These are phyloP conservation scores for Candida sakaeoensis DNA, from an alignment of 805 yeast genomes.

Conservation along the genomic window DNA sequence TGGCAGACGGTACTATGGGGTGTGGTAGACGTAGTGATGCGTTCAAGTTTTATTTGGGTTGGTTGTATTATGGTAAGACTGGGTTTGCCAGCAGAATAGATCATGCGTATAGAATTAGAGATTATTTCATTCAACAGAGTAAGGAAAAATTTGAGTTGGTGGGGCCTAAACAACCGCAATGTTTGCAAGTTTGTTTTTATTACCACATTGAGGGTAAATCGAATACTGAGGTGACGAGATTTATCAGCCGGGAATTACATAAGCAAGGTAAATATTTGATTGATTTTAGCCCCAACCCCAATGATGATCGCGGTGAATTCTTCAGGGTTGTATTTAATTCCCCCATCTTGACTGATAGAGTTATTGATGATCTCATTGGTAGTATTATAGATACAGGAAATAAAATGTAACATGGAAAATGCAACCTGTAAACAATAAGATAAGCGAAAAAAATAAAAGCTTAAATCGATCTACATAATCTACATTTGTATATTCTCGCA, in stretches of 20 bases:
- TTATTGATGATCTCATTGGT: constrained; percentile 34
- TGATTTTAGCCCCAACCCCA: constrained; percentile 72
- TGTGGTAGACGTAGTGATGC: constrained; percentile 87
- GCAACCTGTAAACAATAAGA: background rate
- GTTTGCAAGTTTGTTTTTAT: constrained; percentile 81
- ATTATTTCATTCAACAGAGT: constrained; percentile 54
- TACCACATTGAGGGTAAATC: constrained; percentile 43
- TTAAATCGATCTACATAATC: too few relatives aligned
- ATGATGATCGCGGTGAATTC: constrained; percentile 62
- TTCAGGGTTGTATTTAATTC: constrained; percentile 82
- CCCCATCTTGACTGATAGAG: constrained; percentile 44
- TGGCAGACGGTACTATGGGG: constrained; percentile 90
- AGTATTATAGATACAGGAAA: constrained; percentile 19
- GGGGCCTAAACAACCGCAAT: constrained; percentile 48
- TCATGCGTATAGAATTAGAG: constrained; percentile 65
- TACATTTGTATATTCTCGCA: too few relatives aligned
- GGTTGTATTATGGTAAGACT: constrained; percentile 72
- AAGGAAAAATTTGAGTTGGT: constrained; percentile 52
- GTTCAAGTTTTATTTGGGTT: constrained; percentile 69
- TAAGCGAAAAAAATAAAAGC: too few relatives aligned
- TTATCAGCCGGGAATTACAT: constrained; percentile 59
- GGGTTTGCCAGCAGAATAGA: constrained; percentile 69
- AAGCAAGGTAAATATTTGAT: constrained; percentile 63
- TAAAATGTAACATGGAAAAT: background rate
- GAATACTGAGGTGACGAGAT: constrained; percentile 57